Conservation (phyloP, 495 filamentous ascomycete species). For the Usnea hakonensis region DNA sequence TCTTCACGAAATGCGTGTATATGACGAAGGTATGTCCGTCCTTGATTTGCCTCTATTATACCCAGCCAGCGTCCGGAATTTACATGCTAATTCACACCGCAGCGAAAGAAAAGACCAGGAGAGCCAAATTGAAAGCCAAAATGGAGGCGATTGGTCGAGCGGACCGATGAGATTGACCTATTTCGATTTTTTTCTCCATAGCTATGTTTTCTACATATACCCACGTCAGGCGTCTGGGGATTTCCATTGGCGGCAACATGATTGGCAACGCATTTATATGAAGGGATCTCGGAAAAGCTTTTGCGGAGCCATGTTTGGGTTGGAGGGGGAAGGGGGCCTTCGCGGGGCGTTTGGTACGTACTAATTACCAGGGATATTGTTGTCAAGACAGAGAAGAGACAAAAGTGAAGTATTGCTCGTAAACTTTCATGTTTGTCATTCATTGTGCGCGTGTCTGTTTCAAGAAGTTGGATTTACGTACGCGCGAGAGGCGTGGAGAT, state of each 20-base stretch:
- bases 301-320: not conserved
- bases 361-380: too few species aligned
- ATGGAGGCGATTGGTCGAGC: not conserved
- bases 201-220: not conserved
- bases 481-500: too few species aligned
- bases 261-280: not conserved
- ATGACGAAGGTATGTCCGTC: constrained; percentile 59
- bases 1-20: constrained; percentile 89
- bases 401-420: too few species aligned
- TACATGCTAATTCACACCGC: not conserved
- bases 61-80: not conserved
- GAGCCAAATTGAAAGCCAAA: constrained; percentile 15
- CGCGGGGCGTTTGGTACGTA: not conserved
- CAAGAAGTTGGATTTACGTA: too few species aligned
- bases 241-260: not conserved
- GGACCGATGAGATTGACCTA: not conserved
- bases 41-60: not conserved
- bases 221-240: not conserved
- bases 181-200: not conserved
- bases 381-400: too few species aligned
- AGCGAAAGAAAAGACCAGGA: constrained; percentile 21
- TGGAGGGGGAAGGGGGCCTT: too few species aligned
- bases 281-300: not conserved
- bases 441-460: too few species aligned
- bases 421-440: too few species aligned